phyloP scores from a whole-genome alignment of 805 yeast species.

The Starmera dryadoides region DNA sequence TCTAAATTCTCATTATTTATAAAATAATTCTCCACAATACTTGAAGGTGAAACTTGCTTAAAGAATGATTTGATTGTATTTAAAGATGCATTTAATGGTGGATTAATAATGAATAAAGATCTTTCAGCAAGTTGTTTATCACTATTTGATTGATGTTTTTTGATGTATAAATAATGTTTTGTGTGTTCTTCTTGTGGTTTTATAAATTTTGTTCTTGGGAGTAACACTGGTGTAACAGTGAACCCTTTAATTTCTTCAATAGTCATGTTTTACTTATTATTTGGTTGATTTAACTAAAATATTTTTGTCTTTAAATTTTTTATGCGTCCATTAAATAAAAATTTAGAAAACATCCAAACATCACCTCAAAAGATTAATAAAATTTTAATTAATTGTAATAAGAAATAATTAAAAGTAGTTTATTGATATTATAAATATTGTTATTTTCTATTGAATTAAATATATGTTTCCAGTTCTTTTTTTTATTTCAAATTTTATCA shows the following conservation, averaged over 20 bases:
- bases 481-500: too few species aligned
- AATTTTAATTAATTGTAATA: too few species aligned
- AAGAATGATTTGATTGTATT: constrained; percentile 50
- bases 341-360: not conserved
- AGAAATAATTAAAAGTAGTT: too few species aligned
- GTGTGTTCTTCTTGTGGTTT: constrained; percentile 17
- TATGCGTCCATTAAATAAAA: not conserved
- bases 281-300: too few species aligned
- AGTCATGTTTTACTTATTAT: not conserved
- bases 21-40: constrained; percentile 48
- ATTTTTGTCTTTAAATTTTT: too few species aligned
- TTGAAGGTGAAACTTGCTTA: constrained; percentile 52
- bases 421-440: too few species aligned
- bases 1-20: constrained; percentile 36
- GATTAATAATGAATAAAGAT: constrained; percentile 67
- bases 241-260: constrained; percentile 50
- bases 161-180: constrained; percentile 54
- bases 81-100: constrained; percentile 58
- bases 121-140: constrained; percentile 40
- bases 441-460: too few species aligned
- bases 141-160: constrained; percentile 49
- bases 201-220: constrained; percentile 24
- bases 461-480: too few species aligned
- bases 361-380: too few species aligned
- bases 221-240: constrained; percentile 38